Conservation (phyloP, 192 early-diverging fungal genomes). For the Backusella australiensis region DNA sequence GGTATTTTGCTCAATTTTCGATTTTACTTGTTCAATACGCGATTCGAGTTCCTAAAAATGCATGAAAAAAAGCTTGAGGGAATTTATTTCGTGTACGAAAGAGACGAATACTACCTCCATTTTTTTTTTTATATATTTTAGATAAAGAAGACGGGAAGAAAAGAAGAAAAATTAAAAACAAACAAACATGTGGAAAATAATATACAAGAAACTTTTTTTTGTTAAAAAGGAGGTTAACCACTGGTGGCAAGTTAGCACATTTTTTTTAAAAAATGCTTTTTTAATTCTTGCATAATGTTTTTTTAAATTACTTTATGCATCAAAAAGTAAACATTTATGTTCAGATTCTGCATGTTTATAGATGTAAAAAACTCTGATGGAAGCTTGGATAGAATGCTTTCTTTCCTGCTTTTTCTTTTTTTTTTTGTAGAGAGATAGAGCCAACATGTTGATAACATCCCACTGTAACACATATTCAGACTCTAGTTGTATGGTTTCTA, state of each 20-base stretch:
- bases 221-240: constrained; percentile 7
- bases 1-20: constrained; percentile 39
- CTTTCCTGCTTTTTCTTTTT: background rate
- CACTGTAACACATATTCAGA: background rate
- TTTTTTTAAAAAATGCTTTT: background rate
- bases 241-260: background rate
- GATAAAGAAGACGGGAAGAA: background rate
- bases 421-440: background rate
- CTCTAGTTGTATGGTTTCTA: background rate
- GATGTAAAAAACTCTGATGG: background rate
- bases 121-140: background rate
- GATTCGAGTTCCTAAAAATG: constrained; percentile 12
- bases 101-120: background rate
- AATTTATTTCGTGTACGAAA: no score
- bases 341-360: background rate
- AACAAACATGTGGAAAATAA: constrained; percentile 2
- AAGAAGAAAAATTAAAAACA: background rate
- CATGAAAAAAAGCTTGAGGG: background rate
- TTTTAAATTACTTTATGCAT: background rate
- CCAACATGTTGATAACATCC: background rate
- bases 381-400: background rate
- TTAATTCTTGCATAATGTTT: background rate
- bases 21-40: constrained; percentile 34
- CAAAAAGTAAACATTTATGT: background rate
- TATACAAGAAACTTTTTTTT: background rate